Evolutionary conservation across 2,329 filamentous ascomycete genomes (phyloP), one percentile per base, ranked within the genome.

Genomic region (Venturia effusa): DNA sequence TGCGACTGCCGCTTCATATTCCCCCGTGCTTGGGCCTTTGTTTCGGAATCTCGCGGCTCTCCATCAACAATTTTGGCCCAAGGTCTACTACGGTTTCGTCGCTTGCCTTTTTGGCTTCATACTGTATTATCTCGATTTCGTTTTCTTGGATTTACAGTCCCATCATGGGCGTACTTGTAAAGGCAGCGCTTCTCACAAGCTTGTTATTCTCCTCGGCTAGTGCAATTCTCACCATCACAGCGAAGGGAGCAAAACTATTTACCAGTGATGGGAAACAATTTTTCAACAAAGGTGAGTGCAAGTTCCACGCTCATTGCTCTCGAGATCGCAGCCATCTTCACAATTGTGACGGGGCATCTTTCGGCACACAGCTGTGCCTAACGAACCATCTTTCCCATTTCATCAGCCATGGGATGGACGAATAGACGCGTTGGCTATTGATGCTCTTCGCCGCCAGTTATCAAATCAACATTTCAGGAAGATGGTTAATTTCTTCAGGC

Each of bases 191-290:
- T 40, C 39, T 54, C 17, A 43, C 43, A 37, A 45, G 61, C 61
- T 48, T 45, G 39, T 54, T 62, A 30, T 61, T 72, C 60, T 69
- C 71, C 22, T 69, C 70, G 64, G 79, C 76, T 64, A 70, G 73
- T 68, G 79, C 82, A 39, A 76, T 85, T 59, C 77, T 81, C 39
- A 82, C 81, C 63, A 83, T 87, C 67, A 78, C 79, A 17, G 76
- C 77, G 48, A 83, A 87, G 62, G 90, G 90, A 61, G 86, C 87
- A 77, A 95, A 95, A 77, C 91, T 96, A 79, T 95, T 95, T 78
- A 86, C 85, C 69, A 84, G 84, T 70, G 84, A 92, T 73, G 90
- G 90, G 67, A 81, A 86, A 39, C 90, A 95, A 72, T 95, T 89
- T 80, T 94, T 85, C 75, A 83, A 94, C 74, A 94, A 92, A 78